Evolutionary conservation across 2,329 filamentous ascomycete species (phyloP).

Genomic region (Parastagonospora nodorum): DNA sequence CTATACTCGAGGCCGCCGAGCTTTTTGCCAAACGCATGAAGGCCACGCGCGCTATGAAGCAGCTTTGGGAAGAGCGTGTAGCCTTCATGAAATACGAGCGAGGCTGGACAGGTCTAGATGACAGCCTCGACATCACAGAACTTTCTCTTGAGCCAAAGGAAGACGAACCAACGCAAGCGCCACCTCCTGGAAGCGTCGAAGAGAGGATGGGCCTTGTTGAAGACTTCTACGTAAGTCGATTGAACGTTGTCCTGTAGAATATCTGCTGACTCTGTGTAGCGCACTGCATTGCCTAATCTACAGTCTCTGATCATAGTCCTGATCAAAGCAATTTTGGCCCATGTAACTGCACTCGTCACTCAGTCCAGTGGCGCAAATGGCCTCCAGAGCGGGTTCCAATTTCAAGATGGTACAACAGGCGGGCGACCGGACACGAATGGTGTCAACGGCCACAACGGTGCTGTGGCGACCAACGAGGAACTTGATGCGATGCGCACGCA

Average conservation of each 20-base stretch:
- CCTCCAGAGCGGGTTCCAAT: conserved; percentile 55
- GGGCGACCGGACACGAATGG: conserved; percentile 40
- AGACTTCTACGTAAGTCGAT: conserved; percentile 75
- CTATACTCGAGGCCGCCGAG: conserved; percentile 92
- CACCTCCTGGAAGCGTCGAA: conserved; percentile 58
- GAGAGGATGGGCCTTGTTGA: conserved; percentile 76
- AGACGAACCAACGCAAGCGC: conserved; percentile 45
- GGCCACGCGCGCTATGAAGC: conserved; percentile 87
- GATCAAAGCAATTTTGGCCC: conserved; percentile 83
- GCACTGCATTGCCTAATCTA: conserved; percentile 77
- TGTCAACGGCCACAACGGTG: conserved; percentile 33
- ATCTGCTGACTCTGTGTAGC: conserved; percentile 56
- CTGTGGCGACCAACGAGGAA: conserved; percentile 63
- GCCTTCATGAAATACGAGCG: conserved; percentile 89
- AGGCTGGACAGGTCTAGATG: conserved; percentile 71
- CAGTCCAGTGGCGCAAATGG: conserved; percentile 58
- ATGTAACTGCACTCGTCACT: conserved; percentile 82
- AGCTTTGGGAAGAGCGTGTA: conserved; percentile 94
- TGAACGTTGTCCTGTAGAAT: neutral
- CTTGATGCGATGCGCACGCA: conserved; percentile 79
- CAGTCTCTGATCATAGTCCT: conserved; percentile 94
- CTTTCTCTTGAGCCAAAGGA: conserved; percentile 44
- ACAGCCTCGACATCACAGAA: conserved; percentile 53
- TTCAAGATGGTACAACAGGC: conserved; percentile 43
- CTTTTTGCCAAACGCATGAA: conserved; percentile 88